Evolutionary conservation across 768 basidiomycete genomes (phyloP).

Genomic region (Lanmaoa rubissima): DNA sequence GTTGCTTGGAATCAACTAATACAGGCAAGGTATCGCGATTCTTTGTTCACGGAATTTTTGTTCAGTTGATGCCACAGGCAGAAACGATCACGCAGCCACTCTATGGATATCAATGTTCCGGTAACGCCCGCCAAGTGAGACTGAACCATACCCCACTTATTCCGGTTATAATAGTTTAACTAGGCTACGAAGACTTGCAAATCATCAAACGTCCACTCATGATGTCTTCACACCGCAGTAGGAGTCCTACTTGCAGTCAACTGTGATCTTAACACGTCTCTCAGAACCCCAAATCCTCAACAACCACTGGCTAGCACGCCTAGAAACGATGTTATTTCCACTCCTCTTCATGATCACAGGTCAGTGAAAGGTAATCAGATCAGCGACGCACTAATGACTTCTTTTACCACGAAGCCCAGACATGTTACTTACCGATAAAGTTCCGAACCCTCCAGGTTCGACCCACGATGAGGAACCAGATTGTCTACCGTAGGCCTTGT

Average conservation of each 20-base stretch:
- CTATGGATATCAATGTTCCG: conserved; percentile 7
- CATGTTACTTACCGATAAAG: background rate
- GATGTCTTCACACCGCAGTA: conserved; percentile 13
- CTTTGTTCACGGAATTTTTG: background rate
- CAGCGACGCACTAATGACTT: background rate
- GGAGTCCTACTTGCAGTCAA: background rate
- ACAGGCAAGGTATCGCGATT: conserved; percentile 11
- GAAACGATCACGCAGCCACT: conserved; percentile 27
- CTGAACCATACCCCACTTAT: background rate
- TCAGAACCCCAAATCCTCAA: background rate
- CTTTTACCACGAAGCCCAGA: conserved; percentile 6
- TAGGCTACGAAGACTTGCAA: conserved; percentile 8
- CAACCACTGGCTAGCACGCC: background rate
- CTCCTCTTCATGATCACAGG: conserved; percentile 5
- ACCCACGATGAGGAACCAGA: conserved; percentile 14
- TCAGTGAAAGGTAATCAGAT: conserved; percentile 1
- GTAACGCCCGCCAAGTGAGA: conserved; percentile 25
- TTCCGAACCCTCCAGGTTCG: background rate
- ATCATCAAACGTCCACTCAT: background rate
- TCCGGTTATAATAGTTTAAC: background rate
- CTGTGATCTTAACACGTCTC: background rate
- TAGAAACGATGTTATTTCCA: background rate
- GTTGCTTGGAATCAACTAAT: conserved; percentile 23
- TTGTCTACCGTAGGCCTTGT: conserved; percentile 18
- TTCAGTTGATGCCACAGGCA: conserved; percentile 11